These are phyloP conservation scores for Thinopyrum elongatum DNA, from an alignment of 176 grass and related monocot genomes.

Conservation along the genomic window DNA sequence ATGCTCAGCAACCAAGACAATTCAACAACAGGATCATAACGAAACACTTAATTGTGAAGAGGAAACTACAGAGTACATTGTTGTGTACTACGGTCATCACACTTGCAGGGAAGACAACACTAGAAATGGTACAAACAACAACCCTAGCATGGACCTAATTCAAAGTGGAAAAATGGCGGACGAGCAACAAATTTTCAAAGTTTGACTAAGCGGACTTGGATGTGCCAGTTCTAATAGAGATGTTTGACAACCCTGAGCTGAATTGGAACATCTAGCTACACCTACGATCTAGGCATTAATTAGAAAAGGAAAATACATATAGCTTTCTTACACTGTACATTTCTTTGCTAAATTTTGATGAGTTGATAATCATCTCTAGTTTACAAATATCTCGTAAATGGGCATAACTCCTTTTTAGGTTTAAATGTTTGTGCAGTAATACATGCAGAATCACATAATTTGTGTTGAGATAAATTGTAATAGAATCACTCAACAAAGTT, in stretches of 20 bases:
- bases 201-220: background rate
- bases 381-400: too few species aligned
- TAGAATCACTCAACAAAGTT: too few species aligned
- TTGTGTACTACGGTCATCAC: constrained; percentile 34
- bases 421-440: too few species aligned
- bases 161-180: background rate
- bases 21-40: constrained; percentile 18
- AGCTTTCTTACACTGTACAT: too few species aligned
- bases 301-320: too few species aligned
- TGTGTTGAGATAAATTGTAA: too few species aligned
- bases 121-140: background rate
- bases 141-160: background rate
- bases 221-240: background rate
- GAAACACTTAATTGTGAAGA: background rate
- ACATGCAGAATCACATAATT: too few species aligned
- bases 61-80: background rate
- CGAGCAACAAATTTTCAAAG: background rate
- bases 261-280: background rate
- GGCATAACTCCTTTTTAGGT: too few species aligned
- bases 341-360: too few species aligned
- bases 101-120: background rate
- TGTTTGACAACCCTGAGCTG: background rate
- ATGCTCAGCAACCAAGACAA: constrained; percentile 44
- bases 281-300: too few species aligned
- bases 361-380: too few species aligned